Percentiles rank a stretch among this genome's conserved stretches.
phyloP scores from a whole-genome alignment of 164 flowering plant genomes.

The Piper betle region DNA sequence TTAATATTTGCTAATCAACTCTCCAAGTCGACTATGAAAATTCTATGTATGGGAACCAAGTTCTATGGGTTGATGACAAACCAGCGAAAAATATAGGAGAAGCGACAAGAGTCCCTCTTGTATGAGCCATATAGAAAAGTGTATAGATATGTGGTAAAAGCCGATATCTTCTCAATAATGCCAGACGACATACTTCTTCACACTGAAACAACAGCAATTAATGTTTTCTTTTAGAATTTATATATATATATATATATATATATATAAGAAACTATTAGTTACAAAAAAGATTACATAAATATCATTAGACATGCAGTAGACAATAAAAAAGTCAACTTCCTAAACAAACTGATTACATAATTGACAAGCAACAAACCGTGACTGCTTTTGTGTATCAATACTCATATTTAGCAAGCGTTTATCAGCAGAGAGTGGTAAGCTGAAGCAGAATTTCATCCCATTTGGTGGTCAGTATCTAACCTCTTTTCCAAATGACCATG shows the following conservation, averaged over 20 bases:
- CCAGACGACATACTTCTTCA: conserved; percentile 91
- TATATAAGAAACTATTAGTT: neutral
- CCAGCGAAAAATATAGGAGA: conserved; percentile 87
- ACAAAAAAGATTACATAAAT: too few species aligned
- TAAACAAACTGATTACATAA: too few species aligned
- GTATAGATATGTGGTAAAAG: conserved; percentile 75
- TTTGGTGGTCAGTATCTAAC: conserved; percentile 16
- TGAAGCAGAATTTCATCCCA: too few species aligned
- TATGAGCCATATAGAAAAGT: conserved; percentile 78
- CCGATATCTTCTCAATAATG: conserved; percentile 78
- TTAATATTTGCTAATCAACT: neutral
- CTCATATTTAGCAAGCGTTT: too few species aligned
- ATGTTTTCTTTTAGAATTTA: too few species aligned
- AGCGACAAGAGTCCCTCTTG: conserved; percentile 66
- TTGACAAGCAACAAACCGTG: too few species aligned
- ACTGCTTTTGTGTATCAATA: too few species aligned
- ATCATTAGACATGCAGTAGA: too few species aligned
- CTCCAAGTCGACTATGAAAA: neutral
- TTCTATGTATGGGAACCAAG: neutral
- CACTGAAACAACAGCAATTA: conserved; percentile 28
- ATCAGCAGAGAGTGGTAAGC: too few species aligned
- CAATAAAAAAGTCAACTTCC: too few species aligned
- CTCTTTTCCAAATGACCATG: conserved; percentile 97
- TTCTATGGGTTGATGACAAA: conserved; percentile 11
- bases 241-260: too few species aligned